Base-by-base conservation (phyloP, 768 basidiomycete genomes). In the Postia placenta region DNA sequence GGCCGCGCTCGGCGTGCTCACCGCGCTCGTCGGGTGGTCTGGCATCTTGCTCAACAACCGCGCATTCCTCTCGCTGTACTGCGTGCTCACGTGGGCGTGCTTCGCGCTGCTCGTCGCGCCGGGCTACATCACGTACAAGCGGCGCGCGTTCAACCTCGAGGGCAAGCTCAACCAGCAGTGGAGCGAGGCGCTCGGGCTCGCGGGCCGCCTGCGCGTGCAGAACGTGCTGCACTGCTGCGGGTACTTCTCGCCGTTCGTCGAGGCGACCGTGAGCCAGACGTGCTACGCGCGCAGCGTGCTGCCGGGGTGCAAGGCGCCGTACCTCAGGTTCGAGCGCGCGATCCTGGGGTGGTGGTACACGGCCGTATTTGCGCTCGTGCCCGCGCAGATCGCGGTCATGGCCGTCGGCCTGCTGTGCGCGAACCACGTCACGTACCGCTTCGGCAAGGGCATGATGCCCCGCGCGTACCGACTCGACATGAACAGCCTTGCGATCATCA, bases 361-460 rank as follows among this genome's bases (percentile, higher is more conserved):
- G 12, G 68, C 71, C 36, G 68, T 77, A 15, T 90, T 90, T 64
- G 64, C 75, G 14, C 59, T 89, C 46, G 87, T 85, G 12, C 86
- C 87, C 1, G 59, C 80, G 11, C 87, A 90, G 50, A 64, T 92
- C 41, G 60, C 59, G 19, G 71, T 83, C 62, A 88, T 88, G 58
- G 51, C 86, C 52, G 69, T 72, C 1, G 80, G 73, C 12, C 65
- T 91, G 47, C 64, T 91, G 43, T 91, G 85, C 63, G 82, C 82
- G 20, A 90, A 88, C 66, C 88, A 91, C 56, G 81, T 92, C 62
- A 91, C 87, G 19, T 90, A 89, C 63, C 75, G 88, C 45, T 91
- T 91, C 64, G 87, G 87, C 9, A 91, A 90, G 70, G 88, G 89
- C 51, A 82, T 90, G 80, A 88, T 85, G 75, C 88, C 87, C 49